Evolutionary conservation across 441 rosid species (phyloP).

Genomic region (Pelargonium cotyledonis): DNA sequence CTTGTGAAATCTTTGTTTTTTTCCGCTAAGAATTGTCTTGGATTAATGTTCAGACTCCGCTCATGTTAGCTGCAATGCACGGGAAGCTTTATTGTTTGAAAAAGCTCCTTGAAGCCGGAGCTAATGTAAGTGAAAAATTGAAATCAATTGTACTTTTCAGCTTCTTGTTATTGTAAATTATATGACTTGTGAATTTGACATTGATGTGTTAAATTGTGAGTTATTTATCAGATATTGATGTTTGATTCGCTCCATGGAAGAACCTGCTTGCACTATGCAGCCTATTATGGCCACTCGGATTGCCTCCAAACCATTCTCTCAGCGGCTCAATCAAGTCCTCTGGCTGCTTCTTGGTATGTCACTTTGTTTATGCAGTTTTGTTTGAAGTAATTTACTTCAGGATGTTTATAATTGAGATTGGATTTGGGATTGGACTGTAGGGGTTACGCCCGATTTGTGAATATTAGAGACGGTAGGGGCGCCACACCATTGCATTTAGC

Average conservation of each 20-base stretch:
- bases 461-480: conserved; percentile 60
- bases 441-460: conserved; percentile 69
- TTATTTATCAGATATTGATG: conserved; percentile 46
- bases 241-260: conserved; percentile 64
- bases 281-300: conserved; percentile 59
- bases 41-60: conserved; percentile 60
- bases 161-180: not conserved
- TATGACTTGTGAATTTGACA: conserved; percentile 6
- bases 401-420: not conserved
- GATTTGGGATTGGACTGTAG: conserved; percentile 28
- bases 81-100: conserved; percentile 70
- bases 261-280: conserved; percentile 76
- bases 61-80: conserved; percentile 93
- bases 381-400: not conserved
- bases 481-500: conserved; percentile 76
- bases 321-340: conserved; percentile 57
- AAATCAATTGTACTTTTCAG: not conserved
- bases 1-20: conserved; percentile 2
- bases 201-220: conserved; percentile 5
- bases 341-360: conserved; percentile 54
- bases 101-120: conserved; percentile 83
- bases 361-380: not conserved
- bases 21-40: no score
- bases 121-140: conserved; percentile 52
- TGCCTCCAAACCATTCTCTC: conserved; percentile 56